These are phyloP conservation scores for Hanseniaspora meyeri DNA, from an alignment of 805 yeast genomes.

Conservation along the genomic window DNA sequence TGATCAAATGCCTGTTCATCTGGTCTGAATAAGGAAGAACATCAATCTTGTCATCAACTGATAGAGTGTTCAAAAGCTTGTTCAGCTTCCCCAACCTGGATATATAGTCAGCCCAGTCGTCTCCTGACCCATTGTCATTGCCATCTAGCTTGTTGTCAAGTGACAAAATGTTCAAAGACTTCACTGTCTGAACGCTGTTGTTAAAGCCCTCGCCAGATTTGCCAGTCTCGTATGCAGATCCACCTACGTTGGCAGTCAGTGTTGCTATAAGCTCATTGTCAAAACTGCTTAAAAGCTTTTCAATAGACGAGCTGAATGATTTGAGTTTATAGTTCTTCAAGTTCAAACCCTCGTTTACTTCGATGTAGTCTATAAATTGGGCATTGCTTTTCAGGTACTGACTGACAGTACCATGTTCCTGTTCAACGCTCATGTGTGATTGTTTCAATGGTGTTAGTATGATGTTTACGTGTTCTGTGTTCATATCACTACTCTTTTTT, in stretches of 20 bases:
- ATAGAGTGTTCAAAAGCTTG: conserved; percentile 41
- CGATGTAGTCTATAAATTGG: background rate
- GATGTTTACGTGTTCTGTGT: background rate
- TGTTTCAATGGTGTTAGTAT: too few species aligned
- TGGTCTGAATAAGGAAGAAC: conserved; percentile 58
- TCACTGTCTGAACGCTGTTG: background rate
- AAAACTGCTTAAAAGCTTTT: conserved; percentile 59
- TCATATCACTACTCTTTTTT: background rate
- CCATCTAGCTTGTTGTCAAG: background rate
- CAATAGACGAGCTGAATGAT: conserved; percentile 54
- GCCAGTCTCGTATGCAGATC: background rate
- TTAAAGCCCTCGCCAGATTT: background rate
- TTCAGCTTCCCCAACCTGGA: conserved; percentile 71
- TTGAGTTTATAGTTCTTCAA: conserved; percentile 45
- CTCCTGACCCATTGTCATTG: conserved; percentile 42
- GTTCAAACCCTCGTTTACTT: background rate
- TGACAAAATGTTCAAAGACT: background rate
- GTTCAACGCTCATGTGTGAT: background rate
- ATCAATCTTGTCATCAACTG: background rate
- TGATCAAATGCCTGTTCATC: conserved; percentile 60
- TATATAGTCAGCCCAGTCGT: conserved; percentile 97
- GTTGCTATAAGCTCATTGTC: background rate
- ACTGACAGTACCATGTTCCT: background rate
- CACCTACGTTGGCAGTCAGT: background rate
- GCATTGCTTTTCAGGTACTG: background rate